Evolutionary conservation across 1,139 yeast genomes (phyloP).

Genomic region (Debaryomyces sp.): DNA sequence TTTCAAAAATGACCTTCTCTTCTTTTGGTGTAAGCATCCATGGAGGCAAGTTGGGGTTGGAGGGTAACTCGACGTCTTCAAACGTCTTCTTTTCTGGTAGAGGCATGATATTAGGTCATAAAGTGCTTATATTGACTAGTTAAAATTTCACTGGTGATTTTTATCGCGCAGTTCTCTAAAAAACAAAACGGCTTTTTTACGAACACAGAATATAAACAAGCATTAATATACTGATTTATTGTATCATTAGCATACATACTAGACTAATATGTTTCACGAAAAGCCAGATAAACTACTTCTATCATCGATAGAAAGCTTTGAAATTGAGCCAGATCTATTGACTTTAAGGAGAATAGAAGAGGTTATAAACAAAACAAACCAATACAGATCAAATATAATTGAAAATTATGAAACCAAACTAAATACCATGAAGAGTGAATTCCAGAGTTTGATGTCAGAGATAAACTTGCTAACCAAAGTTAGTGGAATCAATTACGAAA

Average conservation of each 20-base stretch:
- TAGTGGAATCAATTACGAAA: slow-evolving; percentile 18
- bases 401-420: slow-evolving; percentile 24
- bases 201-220: slow-evolving; percentile 5
- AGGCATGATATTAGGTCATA: slow-evolving; percentile 14
- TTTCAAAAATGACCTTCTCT: slow-evolving; percentile 76
- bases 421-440: slow-evolving; percentile 22
- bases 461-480: slow-evolving; percentile 25
- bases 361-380: slow-evolving; percentile 32
- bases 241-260: not conserved
- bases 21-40: slow-evolving; percentile 90
- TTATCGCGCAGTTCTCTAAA: slow-evolving; percentile 1
- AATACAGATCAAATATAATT: slow-evolving; percentile 27
- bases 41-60: slow-evolving; percentile 60
- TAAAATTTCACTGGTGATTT: slow-evolving; percentile 1
- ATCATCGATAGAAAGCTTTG: slow-evolving; percentile 50
- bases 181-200: not conserved
- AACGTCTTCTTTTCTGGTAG: slow-evolving; percentile 33
- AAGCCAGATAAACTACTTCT: slow-evolving; percentile 42
- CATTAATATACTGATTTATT: not conserved
- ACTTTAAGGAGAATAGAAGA: slow-evolving; percentile 52
- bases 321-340: slow-evolving; percentile 54
- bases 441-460: slow-evolving; percentile 24
- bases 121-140: not conserved
- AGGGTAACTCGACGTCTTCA: slow-evolving; percentile 44
- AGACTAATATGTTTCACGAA: slow-evolving; percentile 27